phyloP scores from a whole-genome alignment of 108 stramenopile genomes.

The Schizochytrium sp. region DNA sequence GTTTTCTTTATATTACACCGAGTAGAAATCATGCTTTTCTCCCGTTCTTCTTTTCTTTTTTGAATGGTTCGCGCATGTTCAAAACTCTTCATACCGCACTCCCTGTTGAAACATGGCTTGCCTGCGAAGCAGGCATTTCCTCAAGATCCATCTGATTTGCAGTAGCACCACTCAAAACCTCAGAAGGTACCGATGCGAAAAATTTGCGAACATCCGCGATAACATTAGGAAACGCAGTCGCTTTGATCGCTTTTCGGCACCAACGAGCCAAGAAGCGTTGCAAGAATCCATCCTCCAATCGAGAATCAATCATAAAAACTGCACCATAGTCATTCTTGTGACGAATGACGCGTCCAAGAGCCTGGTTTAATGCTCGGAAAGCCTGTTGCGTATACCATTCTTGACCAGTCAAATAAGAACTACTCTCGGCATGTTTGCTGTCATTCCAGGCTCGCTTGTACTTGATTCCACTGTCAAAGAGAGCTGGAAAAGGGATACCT shows the following conservation, averaged over 20 bases:
- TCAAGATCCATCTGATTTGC: too few relatives aligned
- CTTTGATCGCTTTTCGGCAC: background rate
- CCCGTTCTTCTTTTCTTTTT: too few relatives aligned
- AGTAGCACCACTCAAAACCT: too few relatives aligned
- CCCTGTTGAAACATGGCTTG: too few relatives aligned
- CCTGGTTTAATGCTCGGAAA: constrained; percentile 89
- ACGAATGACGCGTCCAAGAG: constrained; percentile 86
- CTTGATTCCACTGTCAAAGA: constrained; percentile 81
- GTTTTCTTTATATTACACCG: too few relatives aligned
- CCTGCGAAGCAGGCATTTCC: too few relatives aligned
- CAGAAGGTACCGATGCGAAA: background rate
- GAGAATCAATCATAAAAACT: constrained; percentile 83
- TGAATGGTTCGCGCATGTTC: too few relatives aligned
- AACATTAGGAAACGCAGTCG: background rate
- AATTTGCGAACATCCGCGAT: background rate
- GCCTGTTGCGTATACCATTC: constrained; percentile 93
- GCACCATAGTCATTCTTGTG: constrained; percentile 89
- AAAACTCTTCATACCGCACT: too few relatives aligned
- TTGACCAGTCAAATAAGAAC: constrained; percentile 35
- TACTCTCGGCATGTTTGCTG: background rate
- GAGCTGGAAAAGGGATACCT: constrained; percentile 64
- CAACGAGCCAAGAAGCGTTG: constrained; percentile 70
- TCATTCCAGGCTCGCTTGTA: constrained; percentile 86
- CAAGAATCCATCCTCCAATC: constrained; percentile 71
- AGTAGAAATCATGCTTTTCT: too few relatives aligned